Conservation (phyloP, 768 basidiomycete genomes). For the Rickenella mellea region DNA sequence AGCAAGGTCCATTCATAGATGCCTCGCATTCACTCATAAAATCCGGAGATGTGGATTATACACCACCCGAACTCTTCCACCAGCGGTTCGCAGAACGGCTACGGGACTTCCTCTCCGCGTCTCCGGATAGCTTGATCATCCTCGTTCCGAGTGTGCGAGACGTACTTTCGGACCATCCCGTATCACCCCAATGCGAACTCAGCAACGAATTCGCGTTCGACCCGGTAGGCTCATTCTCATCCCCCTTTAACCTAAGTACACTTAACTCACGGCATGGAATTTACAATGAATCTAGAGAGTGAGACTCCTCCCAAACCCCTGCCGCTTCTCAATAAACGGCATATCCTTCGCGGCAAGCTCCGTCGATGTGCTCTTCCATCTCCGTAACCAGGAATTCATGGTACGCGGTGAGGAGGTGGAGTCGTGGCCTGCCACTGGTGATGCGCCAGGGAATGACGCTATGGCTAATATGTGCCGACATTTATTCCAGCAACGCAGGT, state of each 20-base stretch:
- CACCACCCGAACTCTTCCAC: constrained; percentile 61
- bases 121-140: constrained; percentile 63
- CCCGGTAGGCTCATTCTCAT: constrained; percentile 31
- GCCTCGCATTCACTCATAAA: constrained; percentile 63
- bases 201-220: constrained; percentile 32
- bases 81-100: constrained; percentile 52
- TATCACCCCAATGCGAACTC: constrained; percentile 76
- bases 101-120: constrained; percentile 42
- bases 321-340: constrained; percentile 76
- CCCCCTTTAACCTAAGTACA: not conserved
- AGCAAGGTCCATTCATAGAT: constrained; percentile 94
- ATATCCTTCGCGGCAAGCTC: constrained; percentile 73
- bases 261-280: not conserved
- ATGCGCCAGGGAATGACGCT: too few relatives aligned
- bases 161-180: constrained; percentile 65
- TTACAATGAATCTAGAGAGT: constrained; percentile 52
- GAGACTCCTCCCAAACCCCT: constrained; percentile 77
- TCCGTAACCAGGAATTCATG: constrained; percentile 75
- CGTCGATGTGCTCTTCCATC: constrained; percentile 82
- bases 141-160: constrained; percentile 81
- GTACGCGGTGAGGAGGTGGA: constrained; percentile 58
- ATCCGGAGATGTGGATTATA: constrained; percentile 59
- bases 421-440: constrained; percentile 30
- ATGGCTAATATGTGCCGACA: constrained; percentile 77
- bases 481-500: constrained; percentile 84